Evolutionary conservation across 306 rosid genomes (phyloP), one percentile per base, ranked within the genome.

Genomic region (Cicer pinnatifidum): DNA sequence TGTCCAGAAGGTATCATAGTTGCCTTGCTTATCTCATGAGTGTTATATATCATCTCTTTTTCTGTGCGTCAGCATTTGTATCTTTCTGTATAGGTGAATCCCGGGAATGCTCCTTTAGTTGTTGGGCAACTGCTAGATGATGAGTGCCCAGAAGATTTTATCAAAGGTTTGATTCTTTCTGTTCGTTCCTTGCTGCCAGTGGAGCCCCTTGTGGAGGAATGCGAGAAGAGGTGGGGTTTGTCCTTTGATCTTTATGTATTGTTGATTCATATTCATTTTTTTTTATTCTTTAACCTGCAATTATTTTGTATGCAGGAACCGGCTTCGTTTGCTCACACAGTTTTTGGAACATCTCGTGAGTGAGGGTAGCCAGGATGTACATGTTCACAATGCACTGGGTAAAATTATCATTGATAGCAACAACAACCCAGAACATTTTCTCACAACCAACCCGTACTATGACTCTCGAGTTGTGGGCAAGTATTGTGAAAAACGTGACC

Each of bases 361-460:
- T 75, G 99, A 95, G 87, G 99, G 99, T 86, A 95, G 99, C 88
- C 99, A 95, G 83, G 99, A 95, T 76, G 97, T 95, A 16, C 99
- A 95, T 74, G 99, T 95, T 33, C 99, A 95, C 82, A 95, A 95
- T 80, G 99, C 99, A 7, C 81, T 95, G 80, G 99, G 99, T 74
- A 95, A 95, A 92, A 95, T 95, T 69, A 95, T 95, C 82, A 92
- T 95, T 48, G 99, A 95, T 58, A 95, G 99, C 85, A 92, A 92
- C 82, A 95, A 95, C 84, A 95, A 95, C 75, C 97, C 99, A 35
- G 99, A 95, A 67, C 97, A 95, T 83, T 95, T 95, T 84, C 99
- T 95, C 72, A 95, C 97, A 11, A 95, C 97, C 81, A 95, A 95
- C 81, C 99, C 99, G 0, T 95, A 91, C 73, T 95, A 95, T 67